Percentiles rank a stretch among this genome's conserved stretches.
Conservation (phyloP, 2,329 filamentous ascomycete species). For the Aspergillus tamarii region DNA sequence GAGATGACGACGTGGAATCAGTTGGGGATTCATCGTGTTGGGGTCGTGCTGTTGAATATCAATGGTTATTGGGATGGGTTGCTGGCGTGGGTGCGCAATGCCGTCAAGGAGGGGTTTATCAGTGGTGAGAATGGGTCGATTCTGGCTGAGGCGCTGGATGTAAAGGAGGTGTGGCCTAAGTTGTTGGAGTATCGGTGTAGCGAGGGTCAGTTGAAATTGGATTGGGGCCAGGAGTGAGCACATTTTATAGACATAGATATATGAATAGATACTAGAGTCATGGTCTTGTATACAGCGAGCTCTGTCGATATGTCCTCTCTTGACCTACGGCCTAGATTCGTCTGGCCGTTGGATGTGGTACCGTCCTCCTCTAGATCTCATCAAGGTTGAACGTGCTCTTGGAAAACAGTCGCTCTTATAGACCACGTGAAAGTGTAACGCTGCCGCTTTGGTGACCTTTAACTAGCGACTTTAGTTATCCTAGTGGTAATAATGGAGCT, state of each 20-base stretch:
- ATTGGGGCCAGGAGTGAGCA: slow-evolving; percentile 73
- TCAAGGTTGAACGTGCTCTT: neutral
- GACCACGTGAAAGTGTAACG: neutral
- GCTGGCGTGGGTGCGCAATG: slow-evolving; percentile 76
- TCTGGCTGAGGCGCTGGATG: slow-evolving; percentile 72
- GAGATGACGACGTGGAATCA: slow-evolving; percentile 96
- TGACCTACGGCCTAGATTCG: neutral
- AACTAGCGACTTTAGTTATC: neutral
- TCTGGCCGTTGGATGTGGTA: neutral
- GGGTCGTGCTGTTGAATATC: slow-evolving; percentile 82
- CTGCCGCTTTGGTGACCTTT: neutral
- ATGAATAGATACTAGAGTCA: neutral
- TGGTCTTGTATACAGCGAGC: neutral
- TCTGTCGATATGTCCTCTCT: too few species aligned
- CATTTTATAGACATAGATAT: neutral
- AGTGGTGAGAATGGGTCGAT: slow-evolving; percentile 71
- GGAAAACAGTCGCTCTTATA: neutral
- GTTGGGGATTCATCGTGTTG: slow-evolving; percentile 82
- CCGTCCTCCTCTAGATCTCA: neutral
- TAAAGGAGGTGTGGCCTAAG: slow-evolving; percentile 71
- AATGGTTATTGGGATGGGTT: slow-evolving; percentile 92
- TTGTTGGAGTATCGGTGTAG: slow-evolving; percentile 77
- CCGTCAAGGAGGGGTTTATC: slow-evolving; percentile 78
- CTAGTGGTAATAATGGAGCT: neutral
- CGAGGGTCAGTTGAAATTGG: slow-evolving; percentile 74